Percentiles rank a stretch among this genome's conserved stretches.
phyloP scores from a whole-genome alignment of 1,284 basidiomycete genomes.

The Cryptococcus hybrid region DNA sequence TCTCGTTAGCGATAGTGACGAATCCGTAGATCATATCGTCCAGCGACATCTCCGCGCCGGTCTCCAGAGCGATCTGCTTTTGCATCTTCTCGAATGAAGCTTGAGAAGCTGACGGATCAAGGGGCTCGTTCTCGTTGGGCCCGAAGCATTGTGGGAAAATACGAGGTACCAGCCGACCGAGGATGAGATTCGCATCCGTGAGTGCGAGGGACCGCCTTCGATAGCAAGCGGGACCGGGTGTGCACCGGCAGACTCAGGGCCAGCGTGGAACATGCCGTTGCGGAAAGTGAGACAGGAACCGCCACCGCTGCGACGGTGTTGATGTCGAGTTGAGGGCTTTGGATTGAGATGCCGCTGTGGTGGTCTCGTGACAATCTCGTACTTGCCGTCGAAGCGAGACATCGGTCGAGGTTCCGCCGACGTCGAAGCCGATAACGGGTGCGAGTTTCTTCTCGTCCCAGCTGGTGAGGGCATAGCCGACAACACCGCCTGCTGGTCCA shows the following conservation, averaged over 20 bases:
- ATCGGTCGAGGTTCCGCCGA: slow-evolving; percentile 52
- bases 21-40: slow-evolving; percentile 41
- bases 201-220: slow-evolving; percentile 50
- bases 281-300: slow-evolving; percentile 45
- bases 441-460: slow-evolving; percentile 33
- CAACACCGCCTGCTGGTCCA: slow-evolving; percentile 56
- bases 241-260: slow-evolving; percentile 37
- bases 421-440: slow-evolving; percentile 51
- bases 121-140: slow-evolving; percentile 52
- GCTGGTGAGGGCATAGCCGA: slow-evolving; percentile 50
- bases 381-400: slow-evolving; percentile 53
- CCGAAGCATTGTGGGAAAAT: slow-evolving; percentile 45
- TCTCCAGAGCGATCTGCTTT: slow-evolving; percentile 47
- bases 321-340: slow-evolving; percentile 34
- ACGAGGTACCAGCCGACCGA: slow-evolving; percentile 42
- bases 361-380: slow-evolving; percentile 57
- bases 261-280: slow-evolving; percentile 41
- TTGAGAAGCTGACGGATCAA: slow-evolving; percentile 49
- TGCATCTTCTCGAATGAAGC: slow-evolving; percentile 49
- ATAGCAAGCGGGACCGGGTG: slow-evolving; percentile 45
- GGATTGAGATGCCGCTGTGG: slow-evolving; percentile 63
- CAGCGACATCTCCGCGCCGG: slow-evolving; percentile 12
- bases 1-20: slow-evolving; percentile 39
- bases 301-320: slow-evolving; percentile 49
- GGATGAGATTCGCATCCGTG: slow-evolving; percentile 50